These are phyloP conservation scores for Cinnamomum micranthum DNA, from an alignment of 164 flowering plant species.

Conservation along the genomic window DNA sequence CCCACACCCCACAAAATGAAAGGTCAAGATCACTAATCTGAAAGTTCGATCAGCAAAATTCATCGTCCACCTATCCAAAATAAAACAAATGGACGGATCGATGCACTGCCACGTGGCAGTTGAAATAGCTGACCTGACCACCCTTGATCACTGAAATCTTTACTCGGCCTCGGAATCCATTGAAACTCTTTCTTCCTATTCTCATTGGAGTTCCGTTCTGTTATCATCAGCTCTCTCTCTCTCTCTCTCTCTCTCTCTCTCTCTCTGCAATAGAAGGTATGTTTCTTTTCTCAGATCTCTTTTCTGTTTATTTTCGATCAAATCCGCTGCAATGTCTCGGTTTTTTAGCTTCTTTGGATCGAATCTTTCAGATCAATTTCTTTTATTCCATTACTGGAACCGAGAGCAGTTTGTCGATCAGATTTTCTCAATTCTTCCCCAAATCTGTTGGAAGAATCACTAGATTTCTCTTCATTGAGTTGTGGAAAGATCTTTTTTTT, in stretches of 20 bases:
- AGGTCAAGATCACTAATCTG: no score
- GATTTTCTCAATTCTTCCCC: not conserved
- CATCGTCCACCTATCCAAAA: no score
- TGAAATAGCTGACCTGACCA: no score
- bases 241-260: not conserved
- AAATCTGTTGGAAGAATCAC: not conserved
- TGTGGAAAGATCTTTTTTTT: not conserved
- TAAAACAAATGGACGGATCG: no score
- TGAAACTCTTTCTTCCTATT: no score
- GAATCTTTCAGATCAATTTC: not conserved
- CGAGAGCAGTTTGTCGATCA: not conserved
- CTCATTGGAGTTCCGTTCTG: not conserved
- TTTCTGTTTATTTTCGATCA: not conserved
- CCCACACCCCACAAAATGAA: no score
- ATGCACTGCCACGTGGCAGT: no score
- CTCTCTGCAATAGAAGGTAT: constrained; percentile 3
- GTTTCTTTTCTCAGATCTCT: not conserved
- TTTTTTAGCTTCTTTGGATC: not conserved
- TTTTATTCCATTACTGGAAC: not conserved
- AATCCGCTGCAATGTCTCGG: not conserved
- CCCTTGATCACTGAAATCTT: no score
- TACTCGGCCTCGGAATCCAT: no score
- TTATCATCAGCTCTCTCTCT: not conserved
- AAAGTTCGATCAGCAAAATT: no score
- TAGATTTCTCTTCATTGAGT: not conserved